Conservation (phyloP, 2,329 filamentous ascomycete genomes). For the Monosporascus sp. region DNA sequence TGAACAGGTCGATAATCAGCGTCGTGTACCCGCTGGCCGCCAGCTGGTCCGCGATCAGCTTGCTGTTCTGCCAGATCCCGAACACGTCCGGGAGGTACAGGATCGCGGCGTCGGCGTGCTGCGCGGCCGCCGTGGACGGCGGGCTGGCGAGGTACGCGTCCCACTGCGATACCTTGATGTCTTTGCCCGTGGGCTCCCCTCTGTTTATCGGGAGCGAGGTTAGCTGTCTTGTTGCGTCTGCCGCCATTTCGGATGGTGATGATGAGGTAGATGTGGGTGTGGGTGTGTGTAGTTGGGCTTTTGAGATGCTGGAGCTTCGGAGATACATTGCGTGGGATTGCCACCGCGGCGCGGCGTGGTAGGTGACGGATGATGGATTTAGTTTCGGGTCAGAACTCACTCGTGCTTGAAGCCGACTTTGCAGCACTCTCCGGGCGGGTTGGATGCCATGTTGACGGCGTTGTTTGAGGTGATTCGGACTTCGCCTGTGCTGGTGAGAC, state of each 20-base stretch:
- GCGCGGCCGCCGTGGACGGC: conserved; percentile 28
- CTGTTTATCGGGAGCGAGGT: conserved; percentile 25
- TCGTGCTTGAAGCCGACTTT: conserved; percentile 46
- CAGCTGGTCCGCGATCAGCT: conserved; percentile 68
- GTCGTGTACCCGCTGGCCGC: conserved; percentile 68
- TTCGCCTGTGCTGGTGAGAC: neutral
- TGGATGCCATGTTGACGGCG: conserved; percentile 42
- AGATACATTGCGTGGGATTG: neutral
- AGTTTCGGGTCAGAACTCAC: conserved; percentile 31
- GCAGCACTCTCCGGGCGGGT: conserved; percentile 49
- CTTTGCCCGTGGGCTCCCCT: conserved; percentile 42
- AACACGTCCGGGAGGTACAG: conserved; percentile 45
- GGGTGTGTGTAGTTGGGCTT: neutral
- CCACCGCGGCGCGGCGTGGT: neutral
- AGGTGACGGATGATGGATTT: neutral
- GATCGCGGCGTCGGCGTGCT: conserved; percentile 37
- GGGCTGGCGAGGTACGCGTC: conserved; percentile 49
- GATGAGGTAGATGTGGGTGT: neutral
- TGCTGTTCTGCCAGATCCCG: conserved; percentile 52
- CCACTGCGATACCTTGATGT: conserved; percentile 40
- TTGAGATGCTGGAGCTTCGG: neutral
- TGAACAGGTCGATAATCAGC: conserved; percentile 66
- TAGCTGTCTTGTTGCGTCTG: neutral
- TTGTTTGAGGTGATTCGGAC: too few relatives aligned
- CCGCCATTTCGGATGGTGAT: neutral